Evolutionary conservation across 2,329 filamentous ascomycete genomes (phyloP).

Genomic region (Botryotinia narcissicola): DNA sequence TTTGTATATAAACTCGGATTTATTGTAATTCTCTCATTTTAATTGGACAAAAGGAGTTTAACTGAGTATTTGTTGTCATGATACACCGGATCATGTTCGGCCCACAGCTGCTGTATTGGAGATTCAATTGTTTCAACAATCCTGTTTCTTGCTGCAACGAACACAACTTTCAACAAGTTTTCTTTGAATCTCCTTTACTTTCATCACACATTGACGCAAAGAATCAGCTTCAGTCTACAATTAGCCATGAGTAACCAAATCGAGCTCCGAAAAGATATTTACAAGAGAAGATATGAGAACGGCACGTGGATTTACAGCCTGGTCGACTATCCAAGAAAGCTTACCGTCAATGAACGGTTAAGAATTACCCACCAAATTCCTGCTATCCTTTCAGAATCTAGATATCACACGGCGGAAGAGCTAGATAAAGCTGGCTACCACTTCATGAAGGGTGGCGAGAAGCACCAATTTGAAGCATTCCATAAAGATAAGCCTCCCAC

Average conservation of each 20-base stretch:
- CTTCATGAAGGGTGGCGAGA: slow-evolving; percentile 3
- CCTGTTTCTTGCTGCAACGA: not conserved
- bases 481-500: not conserved
- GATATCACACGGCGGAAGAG: not conserved
- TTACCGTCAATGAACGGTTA: not conserved
- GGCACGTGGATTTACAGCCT: not conserved
- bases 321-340: not conserved
- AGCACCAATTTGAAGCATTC: not conserved
- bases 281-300: not conserved
- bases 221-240: not conserved
- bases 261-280: not conserved
- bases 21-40: not conserved
- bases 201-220: not conserved
- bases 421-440: not conserved
- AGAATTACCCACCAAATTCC: not conserved
- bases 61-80: not conserved
- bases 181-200: not conserved
- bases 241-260: not conserved
- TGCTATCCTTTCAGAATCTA: not conserved
- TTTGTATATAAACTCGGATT: not conserved
- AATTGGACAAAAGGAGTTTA: not conserved
- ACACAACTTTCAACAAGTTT: not conserved
- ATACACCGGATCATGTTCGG: not conserved
- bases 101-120: not conserved
- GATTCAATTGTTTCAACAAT: not conserved